phyloP scores from a whole-genome alignment of 2,329 filamentous ascomycete genomes.

The Pyrenochaeta sp. region DNA sequence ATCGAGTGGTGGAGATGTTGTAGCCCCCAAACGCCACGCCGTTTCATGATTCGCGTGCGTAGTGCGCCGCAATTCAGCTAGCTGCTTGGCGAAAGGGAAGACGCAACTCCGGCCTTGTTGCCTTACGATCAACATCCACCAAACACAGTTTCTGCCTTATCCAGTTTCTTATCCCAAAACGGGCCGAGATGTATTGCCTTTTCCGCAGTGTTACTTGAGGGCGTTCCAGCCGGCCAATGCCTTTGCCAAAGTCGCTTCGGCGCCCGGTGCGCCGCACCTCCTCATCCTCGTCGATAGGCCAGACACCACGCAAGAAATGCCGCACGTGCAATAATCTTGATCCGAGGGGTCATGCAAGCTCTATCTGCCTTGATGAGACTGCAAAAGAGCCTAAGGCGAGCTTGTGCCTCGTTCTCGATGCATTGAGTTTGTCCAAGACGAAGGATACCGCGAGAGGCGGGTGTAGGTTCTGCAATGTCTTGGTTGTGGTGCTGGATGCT shows the following conservation, averaged over 20 bases:
- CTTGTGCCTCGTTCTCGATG: slow-evolving; percentile 38
- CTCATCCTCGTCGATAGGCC: slow-evolving; percentile 17
- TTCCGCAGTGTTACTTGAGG: slow-evolving; percentile 2
- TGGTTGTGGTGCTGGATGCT: slow-evolving; percentile 38
- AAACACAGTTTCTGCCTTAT: slow-evolving; percentile 1
- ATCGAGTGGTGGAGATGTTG: slow-evolving; percentile 1
- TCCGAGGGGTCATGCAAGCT: slow-evolving; percentile 35
- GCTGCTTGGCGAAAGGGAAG: background rate
- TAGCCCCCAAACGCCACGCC: slow-evolving; percentile 1
- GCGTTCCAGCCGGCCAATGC: slow-evolving; percentile 24
- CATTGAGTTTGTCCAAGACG: slow-evolving; percentile 28
- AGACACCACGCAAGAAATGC: slow-evolving; percentile 35
- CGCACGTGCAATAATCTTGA: slow-evolving; percentile 41
- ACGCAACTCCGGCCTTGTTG: background rate
- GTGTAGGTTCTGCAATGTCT: slow-evolving; percentile 40
- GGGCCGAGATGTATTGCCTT: slow-evolving; percentile 13
- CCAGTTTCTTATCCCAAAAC: slow-evolving; percentile 1
- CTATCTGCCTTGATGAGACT: slow-evolving; percentile 29
- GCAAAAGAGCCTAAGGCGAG: slow-evolving; percentile 24
- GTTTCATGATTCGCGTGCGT: slow-evolving; percentile 3
- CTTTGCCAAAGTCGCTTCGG: slow-evolving; percentile 33
- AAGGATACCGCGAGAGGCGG: slow-evolving; percentile 23
- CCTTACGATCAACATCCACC: background rate
- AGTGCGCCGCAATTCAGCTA: background rate
- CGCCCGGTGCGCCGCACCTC: slow-evolving; percentile 25